Base-by-base conservation (phyloP, 139 green algal genomes). In the Chlamydomonas sp. region DNA sequence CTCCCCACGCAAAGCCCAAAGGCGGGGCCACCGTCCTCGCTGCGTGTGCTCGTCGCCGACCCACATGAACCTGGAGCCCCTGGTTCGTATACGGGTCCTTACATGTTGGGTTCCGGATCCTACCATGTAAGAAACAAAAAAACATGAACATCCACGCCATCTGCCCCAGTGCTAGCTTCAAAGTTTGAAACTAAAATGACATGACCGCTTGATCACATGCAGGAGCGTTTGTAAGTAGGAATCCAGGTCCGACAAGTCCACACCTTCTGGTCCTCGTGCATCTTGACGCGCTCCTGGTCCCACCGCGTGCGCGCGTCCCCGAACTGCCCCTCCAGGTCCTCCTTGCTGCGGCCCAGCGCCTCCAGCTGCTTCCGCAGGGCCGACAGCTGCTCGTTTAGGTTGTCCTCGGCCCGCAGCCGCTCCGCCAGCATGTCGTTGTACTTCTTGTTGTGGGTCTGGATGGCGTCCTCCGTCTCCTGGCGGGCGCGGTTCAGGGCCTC, bases 361-460 rank as follows among this genome's bases (percentile, higher is more conserved):
- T 87, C 80, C 63, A 91, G 83, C 90, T 86, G 31, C 18, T 58
- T 17, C 63, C 89, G 67, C 58, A 90, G 62, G 63, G 20, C 78
- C 49, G 31, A 83, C 12, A 91, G 18, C 62, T 89, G 49, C n/a
- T 90, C 87, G n/a, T 5, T 82, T 58, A 92, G 87, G 12, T 72
- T 80, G 57, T 94, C 86, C 68, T 92, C 89, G 6, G 16, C 20
- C 1, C 79, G 71, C 91, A 92, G 90, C 12, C 85, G 75, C 68
- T 95, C 92, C n/a, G 93, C 88, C 61, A 95, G 91, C 94, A 96
- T 95, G 62, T 92, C 79, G 64, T 95, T 94, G 79, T 95, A 95
- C 59, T 92, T 94, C 4, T 90, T 80, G 82, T 95, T 95, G 76
- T 68, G 90, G 63, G 63, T 93, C 85, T 89, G 80, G 31, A 95